Evolutionary conservation across 192 early-diverging fungal genomes (phyloP), one percentile per base, ranked within the genome.

Genomic region (Backusella liffmaniae): DNA sequence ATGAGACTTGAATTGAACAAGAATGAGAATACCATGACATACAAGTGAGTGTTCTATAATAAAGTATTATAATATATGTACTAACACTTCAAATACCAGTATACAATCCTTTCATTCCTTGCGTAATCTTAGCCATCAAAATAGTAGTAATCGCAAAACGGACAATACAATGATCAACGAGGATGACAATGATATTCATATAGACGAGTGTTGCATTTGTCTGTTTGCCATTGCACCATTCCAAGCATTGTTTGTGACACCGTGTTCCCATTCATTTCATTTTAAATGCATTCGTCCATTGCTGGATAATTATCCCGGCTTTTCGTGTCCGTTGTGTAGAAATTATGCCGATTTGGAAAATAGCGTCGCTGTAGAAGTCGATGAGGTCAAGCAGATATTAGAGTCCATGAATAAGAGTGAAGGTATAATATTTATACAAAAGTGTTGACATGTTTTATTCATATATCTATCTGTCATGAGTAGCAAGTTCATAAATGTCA

Each of bases 211-310:
- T 82, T 94, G 93, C 81, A 95, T 95, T 70, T 95, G 94, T 79
- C 83, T 95, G 70, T 92, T 86, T 77, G 79, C 89, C 70, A 94
- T 95, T 78, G 85, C 86, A 6, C 92, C 92, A 21, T 88, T 89
- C 79, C 94, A 95, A 82, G 93, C 94, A 9, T 85, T 95, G 71
- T 95, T 95, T 80, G 80, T 95, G 34, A 92, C 93, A 10, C 94
- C 94, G 26, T 95, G 94, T 80, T 92, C 90, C 44, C 94, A 95
- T 76, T 92, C 90, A 79, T 95, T 91, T 85, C 94, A 95, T 77
- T 95, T 94, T 84, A 95, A 95, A 77, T 97, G 96, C 84, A 92
- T 95, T 80, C 92, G 92, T 75, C 94, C 95, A 1, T 83, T 97
- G 51, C 83, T 97, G 67, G 78, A 87, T 35, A 86, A 86, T 42